phyloP scores from a whole-genome alignment of 352 stramenopile species.

The Pythium guiyangense region DNA sequence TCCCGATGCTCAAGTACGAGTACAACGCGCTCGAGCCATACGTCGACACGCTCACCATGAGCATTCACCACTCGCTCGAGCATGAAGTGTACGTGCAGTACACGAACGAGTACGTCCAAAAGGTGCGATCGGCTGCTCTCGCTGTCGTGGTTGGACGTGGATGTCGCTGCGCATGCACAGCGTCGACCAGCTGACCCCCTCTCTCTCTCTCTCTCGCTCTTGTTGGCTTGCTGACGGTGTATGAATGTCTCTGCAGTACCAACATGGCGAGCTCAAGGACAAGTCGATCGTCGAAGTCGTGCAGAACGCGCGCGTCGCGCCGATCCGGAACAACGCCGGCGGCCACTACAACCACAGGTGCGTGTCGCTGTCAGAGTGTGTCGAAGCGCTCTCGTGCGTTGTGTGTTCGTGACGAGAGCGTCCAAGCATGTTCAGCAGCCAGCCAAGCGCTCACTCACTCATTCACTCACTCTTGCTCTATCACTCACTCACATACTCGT shows the following conservation, averaged over 20 bases:
- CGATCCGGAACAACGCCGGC: constrained; percentile 82
- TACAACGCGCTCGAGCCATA: constrained; percentile 88
- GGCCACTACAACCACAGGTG: constrained; percentile 83
- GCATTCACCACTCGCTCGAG: constrained; percentile 91
- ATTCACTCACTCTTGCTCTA: no score
- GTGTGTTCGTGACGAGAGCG: no score
- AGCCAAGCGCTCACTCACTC: no score
- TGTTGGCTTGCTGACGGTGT: no score
- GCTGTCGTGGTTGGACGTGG: background rate
- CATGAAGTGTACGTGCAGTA: constrained; percentile 89
- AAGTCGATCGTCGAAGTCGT: constrained; percentile 84
- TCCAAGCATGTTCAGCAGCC: no score
- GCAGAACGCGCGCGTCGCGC: constrained; percentile 57
- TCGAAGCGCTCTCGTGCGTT: no score
- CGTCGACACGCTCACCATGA: constrained; percentile 87
- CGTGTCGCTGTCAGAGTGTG: background rate
- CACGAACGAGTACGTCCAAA: constrained; percentile 84
- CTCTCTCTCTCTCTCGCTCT: no score
- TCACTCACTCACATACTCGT: background rate
- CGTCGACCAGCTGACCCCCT: no score
- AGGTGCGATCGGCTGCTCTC: constrained; percentile 23
- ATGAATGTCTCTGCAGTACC: constrained; percentile 14
- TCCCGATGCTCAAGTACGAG: constrained; percentile 79
- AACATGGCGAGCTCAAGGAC: constrained; percentile 68
- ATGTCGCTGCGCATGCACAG: background rate